Conservation (phyloP, 2,329 filamentous ascomycete genomes). For the Aspergillus piperis region DNA sequence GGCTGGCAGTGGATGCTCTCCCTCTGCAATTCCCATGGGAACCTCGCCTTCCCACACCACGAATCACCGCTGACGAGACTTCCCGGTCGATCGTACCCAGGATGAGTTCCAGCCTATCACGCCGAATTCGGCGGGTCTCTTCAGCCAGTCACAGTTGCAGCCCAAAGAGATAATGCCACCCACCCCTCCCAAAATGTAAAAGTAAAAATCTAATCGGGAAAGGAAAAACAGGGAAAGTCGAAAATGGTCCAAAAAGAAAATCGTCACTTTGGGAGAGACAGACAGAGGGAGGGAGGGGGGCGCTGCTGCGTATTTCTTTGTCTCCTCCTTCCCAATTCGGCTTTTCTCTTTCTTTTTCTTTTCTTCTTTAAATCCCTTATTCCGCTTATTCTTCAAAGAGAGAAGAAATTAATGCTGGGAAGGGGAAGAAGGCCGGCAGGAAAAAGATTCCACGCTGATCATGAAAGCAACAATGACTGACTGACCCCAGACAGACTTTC, state of each 20-base stretch:
- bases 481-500: neutral
- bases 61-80: conserved; percentile 12
- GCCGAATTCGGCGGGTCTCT: conserved; percentile 4
- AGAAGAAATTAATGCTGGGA: neutral
- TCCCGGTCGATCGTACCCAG: conserved; percentile 18
- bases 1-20: neutral
- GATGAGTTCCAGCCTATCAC: conserved; percentile 14
- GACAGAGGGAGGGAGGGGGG: neutral
- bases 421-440: neutral
- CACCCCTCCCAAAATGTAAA: neutral
- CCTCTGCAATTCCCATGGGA: conserved; percentile 4
- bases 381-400: neutral
- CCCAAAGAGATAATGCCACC: neutral
- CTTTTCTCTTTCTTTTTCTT: neutral
- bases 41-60: conserved; percentile 2
- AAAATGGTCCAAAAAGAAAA: neutral
- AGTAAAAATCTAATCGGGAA: neutral
- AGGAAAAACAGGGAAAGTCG: neutral
- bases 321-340: neutral
- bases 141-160: conserved; percentile 8
- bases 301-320: neutral
- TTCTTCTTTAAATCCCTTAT: neutral
- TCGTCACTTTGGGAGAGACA: neutral
- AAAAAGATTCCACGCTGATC: neutral
- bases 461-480: neutral